A percentile compares a stretch with the other conserved stretches of the same genome.
phyloP scores from a whole-genome alignment of 2,329 filamentous ascomycete species.

The Macrophomina tecta region DNA sequence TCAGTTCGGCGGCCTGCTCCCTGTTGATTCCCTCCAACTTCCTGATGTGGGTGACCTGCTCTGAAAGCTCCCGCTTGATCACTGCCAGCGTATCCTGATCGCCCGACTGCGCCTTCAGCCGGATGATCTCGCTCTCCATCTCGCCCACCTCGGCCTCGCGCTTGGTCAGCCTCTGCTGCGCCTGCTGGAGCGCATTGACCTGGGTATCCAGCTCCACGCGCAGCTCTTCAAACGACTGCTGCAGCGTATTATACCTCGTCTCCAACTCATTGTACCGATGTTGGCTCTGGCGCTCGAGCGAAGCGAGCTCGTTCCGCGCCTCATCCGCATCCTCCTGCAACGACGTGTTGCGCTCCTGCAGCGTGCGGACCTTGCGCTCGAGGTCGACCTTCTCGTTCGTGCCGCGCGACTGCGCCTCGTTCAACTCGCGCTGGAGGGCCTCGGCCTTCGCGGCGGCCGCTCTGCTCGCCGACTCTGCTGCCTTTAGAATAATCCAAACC shows the following conservation, averaged over 20 bases:
- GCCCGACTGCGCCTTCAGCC: constrained; percentile 83
- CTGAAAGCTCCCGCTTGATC: constrained; percentile 84
- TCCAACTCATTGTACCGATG: constrained; percentile 66
- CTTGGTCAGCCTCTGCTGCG: constrained; percentile 71
- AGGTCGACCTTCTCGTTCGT: constrained; percentile 62
- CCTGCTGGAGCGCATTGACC: constrained; percentile 62
- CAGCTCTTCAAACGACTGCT: constrained; percentile 64
- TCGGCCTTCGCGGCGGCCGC: constrained; percentile 62
- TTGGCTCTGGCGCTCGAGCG: constrained; percentile 69
- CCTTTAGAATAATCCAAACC: constrained; percentile 38
- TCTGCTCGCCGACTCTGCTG: constrained; percentile 59
- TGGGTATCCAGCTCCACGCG: constrained; percentile 64
- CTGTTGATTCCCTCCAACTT: constrained; percentile 80
- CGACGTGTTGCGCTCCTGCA: constrained; percentile 73
- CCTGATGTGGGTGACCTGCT: constrained; percentile 91
- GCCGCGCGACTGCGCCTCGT: constrained; percentile 59
- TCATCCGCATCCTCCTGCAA: constrained; percentile 86
- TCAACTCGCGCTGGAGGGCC: constrained; percentile 58
- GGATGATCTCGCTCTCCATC: constrained; percentile 82
- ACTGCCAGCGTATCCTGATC: constrained; percentile 85
- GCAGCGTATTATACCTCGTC: constrained; percentile 63
- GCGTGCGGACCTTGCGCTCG: constrained; percentile 60
- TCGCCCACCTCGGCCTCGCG: constrained; percentile 74
- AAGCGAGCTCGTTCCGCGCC: constrained; percentile 74
- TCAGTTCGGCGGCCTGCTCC: constrained; percentile 79